Evolutionary conservation across 768 basidiomycete genomes (phyloP).

Genomic region (Punctularia strigosozonata): DNA sequence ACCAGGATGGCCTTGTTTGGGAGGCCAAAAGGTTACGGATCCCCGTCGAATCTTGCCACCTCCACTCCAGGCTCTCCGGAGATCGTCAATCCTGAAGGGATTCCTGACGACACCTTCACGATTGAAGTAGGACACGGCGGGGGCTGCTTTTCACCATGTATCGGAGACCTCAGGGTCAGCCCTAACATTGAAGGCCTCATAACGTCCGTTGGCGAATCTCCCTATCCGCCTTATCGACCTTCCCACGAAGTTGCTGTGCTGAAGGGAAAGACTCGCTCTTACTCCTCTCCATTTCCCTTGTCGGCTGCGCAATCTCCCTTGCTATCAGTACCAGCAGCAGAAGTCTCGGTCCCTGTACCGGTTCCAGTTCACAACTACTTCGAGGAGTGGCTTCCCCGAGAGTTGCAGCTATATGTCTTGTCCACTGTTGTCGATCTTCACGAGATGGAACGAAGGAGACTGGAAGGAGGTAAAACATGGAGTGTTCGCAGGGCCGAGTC

Average conservation of each 20-base stretch:
- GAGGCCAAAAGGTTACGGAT: slow-evolving; percentile 23
- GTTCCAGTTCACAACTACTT: slow-evolving; percentile 43
- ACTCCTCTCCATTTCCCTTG: slow-evolving; percentile 52
- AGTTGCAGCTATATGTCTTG: slow-evolving; percentile 55
- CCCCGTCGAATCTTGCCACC: slow-evolving; percentile 8
- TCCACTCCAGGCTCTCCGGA: slow-evolving; percentile 1
- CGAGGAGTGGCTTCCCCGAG: slow-evolving; percentile 58
- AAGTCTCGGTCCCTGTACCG: slow-evolving; percentile 41
- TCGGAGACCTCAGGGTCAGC: slow-evolving; percentile 21
- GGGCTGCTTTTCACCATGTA: slow-evolving; percentile 33
- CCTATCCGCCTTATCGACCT: slow-evolving; percentile 10
- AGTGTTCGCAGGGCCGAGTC: slow-evolving; percentile 48
- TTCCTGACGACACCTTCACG: not conserved
- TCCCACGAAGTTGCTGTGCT: slow-evolving; percentile 14
- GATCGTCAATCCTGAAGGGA: not conserved
- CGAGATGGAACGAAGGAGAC: slow-evolving; percentile 42
- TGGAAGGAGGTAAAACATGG: slow-evolving; percentile 40
- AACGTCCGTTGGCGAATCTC: not conserved
- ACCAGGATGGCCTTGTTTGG: slow-evolving; percentile 42
- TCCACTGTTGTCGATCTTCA: slow-evolving; percentile 41
- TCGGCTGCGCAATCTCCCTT: slow-evolving; percentile 47
- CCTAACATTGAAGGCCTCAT: not conserved
- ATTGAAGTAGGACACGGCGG: slow-evolving; percentile 16
- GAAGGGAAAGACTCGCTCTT: slow-evolving; percentile 44
- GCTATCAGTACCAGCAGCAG: no score